Base-by-base conservation (phyloP, 2,329 filamentous ascomycete species). In the Hypoxylon sp. region DNA sequence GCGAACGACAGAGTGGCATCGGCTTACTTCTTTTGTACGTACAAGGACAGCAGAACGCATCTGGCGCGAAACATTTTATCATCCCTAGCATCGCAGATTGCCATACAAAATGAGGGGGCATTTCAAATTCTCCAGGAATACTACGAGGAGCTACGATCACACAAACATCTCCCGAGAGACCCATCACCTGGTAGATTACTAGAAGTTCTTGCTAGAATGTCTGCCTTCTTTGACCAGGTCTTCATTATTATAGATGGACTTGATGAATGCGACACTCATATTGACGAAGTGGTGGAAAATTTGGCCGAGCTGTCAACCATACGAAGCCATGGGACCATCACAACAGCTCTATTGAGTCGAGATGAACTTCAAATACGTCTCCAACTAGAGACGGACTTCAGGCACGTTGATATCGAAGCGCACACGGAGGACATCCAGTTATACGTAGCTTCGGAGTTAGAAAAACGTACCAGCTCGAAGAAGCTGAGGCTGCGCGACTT, bases 1-100 rank as follows among this genome's bases (percentile, higher is more conserved):
- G 25, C 5, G 1, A 21, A 62, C 17, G 34, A 30, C n/a, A 60
- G 48, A 2, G 60, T 63, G 11, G 49, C 59, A 28, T 25, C 11
- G 13, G 50, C 50, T 13, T 69, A 57, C 55, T 69, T 66, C 45
- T 69, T 69, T 46, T 69, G 67, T 25, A 36, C 49, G n/a, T 69
- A 69, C 32, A 66, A 60, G 32, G 25, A 64, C 19, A 32, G 19
- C 13, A 30, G 38, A 2, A 69, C 58, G 1, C 59, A 60, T 9
- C 41, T 46, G 9, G 23, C 41, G 5, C 32, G 19, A 5, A 66
- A 60, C 21, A 14, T 69, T 25, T 5, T 69, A 11, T 51, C 48
- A 11, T 60, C 67, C 1, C 5, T 69, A 4, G 55, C 49, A 10
- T 23, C 59, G 19, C 67, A 69, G 43, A 41, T 69, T 19, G 63